Conservation (phyloP, 1,139 yeast species). For the Diutina mesorugosa region DNA sequence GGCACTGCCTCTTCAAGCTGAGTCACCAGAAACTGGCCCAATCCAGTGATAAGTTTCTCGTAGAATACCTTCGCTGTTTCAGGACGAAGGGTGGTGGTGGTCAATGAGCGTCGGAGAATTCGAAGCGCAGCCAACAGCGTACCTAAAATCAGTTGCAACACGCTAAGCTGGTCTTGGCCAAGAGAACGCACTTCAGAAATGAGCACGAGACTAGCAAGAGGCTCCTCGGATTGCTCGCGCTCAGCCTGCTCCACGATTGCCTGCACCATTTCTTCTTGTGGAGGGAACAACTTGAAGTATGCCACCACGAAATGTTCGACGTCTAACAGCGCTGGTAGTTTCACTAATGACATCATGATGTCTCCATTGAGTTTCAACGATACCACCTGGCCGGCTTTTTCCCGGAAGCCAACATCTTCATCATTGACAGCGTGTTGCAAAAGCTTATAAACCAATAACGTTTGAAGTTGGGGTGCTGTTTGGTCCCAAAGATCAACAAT, state of each 20-base stretch:
- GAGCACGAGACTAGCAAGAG: background rate
- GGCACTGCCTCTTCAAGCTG: background rate
- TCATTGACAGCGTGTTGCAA: background rate
- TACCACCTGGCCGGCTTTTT: background rate
- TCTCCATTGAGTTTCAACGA: background rate
- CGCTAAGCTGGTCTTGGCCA: background rate
- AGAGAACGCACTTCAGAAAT: background rate
- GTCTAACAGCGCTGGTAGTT: background rate
- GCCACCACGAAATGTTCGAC: background rate
- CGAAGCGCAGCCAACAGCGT: background rate
- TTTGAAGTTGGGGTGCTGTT: background rate
- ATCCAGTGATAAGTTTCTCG: background rate
- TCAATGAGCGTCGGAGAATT: background rate
- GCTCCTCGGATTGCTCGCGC: background rate
- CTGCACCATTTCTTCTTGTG: background rate
- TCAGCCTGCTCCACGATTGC: background rate
- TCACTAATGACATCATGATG: background rate
- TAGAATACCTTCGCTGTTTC: background rate
- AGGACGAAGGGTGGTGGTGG: background rate
- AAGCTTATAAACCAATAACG: background rate
- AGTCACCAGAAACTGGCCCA: background rate
- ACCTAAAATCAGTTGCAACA: background rate
- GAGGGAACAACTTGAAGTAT: background rate
- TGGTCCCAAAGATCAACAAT: background rate
- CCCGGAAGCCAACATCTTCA: background rate